Evolutionary conservation across 2,329 filamentous ascomycete species (phyloP).

Genomic region (Penicillium sp.): DNA sequence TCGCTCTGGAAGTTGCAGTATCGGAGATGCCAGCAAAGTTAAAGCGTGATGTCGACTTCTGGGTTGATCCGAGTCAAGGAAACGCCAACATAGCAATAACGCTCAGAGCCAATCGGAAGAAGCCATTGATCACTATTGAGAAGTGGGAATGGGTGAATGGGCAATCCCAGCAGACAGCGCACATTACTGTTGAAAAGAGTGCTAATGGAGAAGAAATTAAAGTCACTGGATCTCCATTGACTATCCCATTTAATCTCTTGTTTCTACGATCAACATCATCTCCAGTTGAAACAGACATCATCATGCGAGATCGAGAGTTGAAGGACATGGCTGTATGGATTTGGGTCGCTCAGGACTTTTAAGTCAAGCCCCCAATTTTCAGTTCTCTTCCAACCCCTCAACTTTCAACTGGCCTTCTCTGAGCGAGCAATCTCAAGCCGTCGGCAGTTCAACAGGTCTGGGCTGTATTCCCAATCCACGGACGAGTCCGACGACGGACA

Average conservation of each 20-base stretch:
- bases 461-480: no score
- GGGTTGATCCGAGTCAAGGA: constrained; percentile 2
- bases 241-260: background rate
- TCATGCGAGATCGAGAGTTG: no score
- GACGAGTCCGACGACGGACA: no score
- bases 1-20: constrained; percentile 1
- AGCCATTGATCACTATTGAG: constrained; percentile 1
- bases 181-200: constrained; percentile 1
- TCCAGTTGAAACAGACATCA: no score
- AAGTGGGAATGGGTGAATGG: background rate
- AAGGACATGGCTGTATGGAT: no score
- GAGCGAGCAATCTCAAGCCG: no score
- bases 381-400: no score
- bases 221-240: background rate
- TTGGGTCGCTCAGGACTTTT: no score
- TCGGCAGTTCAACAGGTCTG: no score
- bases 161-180: background rate
- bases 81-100: constrained; percentile 7
- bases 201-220: background rate
- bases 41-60: constrained; percentile 2
- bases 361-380: no score
- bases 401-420: no score
- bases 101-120: constrained; percentile 1
- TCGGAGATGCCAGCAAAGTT: constrained; percentile 3
- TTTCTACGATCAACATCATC: no score